phyloP scores from a whole-genome alignment of 176 grass and related monocot genomes.

The Phyllostachys edulis region DNA sequence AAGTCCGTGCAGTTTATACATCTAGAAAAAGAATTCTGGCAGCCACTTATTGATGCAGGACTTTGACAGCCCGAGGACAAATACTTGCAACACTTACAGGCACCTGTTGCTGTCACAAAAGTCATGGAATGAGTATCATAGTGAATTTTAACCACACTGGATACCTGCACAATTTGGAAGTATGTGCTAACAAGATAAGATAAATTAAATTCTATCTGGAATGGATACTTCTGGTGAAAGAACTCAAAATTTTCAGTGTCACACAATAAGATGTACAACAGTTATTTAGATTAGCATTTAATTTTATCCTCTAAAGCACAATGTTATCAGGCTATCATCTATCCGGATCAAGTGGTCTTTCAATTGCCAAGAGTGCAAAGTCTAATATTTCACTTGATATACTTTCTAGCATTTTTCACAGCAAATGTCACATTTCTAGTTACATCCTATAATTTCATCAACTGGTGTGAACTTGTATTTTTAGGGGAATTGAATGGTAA shows the following conservation, averaged over 20 bases:
- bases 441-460: not conserved
- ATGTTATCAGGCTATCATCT: not conserved
- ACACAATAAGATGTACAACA: not conserved
- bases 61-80: not conserved
- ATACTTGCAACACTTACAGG: constrained; percentile 7
- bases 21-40: not conserved
- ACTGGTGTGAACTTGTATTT: not conserved
- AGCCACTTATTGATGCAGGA: constrained; percentile 2
- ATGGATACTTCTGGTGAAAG: not conserved
- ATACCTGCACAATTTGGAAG: not conserved
- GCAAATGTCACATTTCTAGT: not conserved
- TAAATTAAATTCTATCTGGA: not conserved
- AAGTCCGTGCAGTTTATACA: not conserved
- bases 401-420: constrained; percentile 11
- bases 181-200: constrained; percentile 15
- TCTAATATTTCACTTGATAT: constrained; percentile 2
- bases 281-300: not conserved
- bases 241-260: constrained; percentile 6
- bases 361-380: constrained; percentile 3
- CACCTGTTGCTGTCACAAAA: not conserved
- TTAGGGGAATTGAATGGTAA: not conserved
- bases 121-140: not conserved
- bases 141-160: not conserved
- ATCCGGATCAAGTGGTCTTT: not conserved
- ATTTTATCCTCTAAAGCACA: not conserved